These are phyloP conservation scores for Thalassiosira mediterranea DNA, from an alignment of 352 stramenopile genomes.

Conservation along the genomic window DNA sequence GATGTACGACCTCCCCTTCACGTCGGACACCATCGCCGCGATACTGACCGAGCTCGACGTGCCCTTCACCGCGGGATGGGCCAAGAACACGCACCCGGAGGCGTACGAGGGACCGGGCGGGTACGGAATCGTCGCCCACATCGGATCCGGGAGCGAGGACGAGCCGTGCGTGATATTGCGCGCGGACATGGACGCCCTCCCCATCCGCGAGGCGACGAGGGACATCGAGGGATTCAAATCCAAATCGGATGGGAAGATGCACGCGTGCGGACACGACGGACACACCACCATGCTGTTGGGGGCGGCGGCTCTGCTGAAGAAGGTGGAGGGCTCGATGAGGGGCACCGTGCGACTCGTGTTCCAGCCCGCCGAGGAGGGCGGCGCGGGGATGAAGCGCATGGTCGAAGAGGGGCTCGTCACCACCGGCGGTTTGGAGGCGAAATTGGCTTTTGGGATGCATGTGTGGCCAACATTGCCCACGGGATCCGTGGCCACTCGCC, in stretches of 20 bases:
- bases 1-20: conserved; percentile 89
- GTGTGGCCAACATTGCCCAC: conserved; percentile 87
- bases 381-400: conserved; percentile 91
- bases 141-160: conserved; percentile 85
- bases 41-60: conserved; percentile 82
- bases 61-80: conserved; percentile 69
- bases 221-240: conserved; percentile 19
- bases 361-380: conserved; percentile 94
- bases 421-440: conserved; percentile 57
- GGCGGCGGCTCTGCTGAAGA: conserved; percentile 80
- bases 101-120: conserved; percentile 76
- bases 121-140: conserved; percentile 90
- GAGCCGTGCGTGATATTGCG: conserved; percentile 90
- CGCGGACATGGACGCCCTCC: conserved; percentile 95
- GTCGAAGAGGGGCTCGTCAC: conserved; percentile 89
- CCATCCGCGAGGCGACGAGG: conserved; percentile 85
- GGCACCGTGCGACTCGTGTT: conserved; percentile 92
- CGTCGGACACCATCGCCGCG: conserved; percentile 87
- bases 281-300: conserved; percentile 94
- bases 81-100: conserved; percentile 82
- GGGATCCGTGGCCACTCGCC: conserved; percentile 88
- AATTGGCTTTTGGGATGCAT: conserved; percentile 92
- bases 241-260: conserved; percentile 70
- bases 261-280: conserved; percentile 95
- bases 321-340: conserved; percentile 58